Conservation (phyloP, 257 asterid species). For the Plantago elongata region DNA sequence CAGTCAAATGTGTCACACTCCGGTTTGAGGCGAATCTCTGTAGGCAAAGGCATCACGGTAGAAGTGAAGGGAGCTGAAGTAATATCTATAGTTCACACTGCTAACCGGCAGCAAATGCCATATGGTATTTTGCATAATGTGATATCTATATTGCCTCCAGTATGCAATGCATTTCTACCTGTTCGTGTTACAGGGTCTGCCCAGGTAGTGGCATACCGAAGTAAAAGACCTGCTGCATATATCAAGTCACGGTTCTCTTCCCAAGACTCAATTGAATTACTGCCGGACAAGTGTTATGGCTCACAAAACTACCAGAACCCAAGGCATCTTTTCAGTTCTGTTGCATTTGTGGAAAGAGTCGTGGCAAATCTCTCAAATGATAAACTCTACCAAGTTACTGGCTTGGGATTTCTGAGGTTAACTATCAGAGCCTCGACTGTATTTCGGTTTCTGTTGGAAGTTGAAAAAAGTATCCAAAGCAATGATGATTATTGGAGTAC, state of each 20-base stretch:
- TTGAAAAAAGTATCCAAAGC: slow-evolving; percentile 48
- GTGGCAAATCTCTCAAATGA: slow-evolving; percentile 32
- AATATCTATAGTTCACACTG: slow-evolving; percentile 41
- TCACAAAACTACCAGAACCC: slow-evolving; percentile 31
- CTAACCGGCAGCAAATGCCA: slow-evolving; percentile 25
- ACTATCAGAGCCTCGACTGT: slow-evolving; percentile 42
- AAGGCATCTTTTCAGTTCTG: slow-evolving; percentile 28
- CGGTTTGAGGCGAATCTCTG: slow-evolving; percentile 58
- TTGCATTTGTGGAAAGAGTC: slow-evolving; percentile 39
- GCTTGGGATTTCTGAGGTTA: slow-evolving; percentile 37
- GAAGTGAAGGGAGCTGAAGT: slow-evolving; percentile 68
- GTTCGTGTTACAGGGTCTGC: slow-evolving; percentile 54
- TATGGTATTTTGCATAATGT: slow-evolving; percentile 20
- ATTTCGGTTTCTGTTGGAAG: slow-evolving; percentile 63
- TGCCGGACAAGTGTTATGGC: slow-evolving; percentile 55
- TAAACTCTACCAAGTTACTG: slow-evolving; percentile 18
- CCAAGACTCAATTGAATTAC: slow-evolving; percentile 37
- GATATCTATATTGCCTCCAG: slow-evolving; percentile 22
- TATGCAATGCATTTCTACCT: slow-evolving; percentile 48
- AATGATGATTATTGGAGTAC: slow-evolving; percentile 65
- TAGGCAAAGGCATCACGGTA: slow-evolving; percentile 68
- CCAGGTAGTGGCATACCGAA: slow-evolving; percentile 50
- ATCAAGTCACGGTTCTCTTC: slow-evolving; percentile 38
- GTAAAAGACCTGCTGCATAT: slow-evolving; percentile 38
- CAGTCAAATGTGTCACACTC: slow-evolving; percentile 52